Evolutionary conservation across 2,329 filamentous ascomycete genomes (phyloP), one percentile per base, ranked within the genome.

Genomic region (Chrysoporthe austroafricana): DNA sequence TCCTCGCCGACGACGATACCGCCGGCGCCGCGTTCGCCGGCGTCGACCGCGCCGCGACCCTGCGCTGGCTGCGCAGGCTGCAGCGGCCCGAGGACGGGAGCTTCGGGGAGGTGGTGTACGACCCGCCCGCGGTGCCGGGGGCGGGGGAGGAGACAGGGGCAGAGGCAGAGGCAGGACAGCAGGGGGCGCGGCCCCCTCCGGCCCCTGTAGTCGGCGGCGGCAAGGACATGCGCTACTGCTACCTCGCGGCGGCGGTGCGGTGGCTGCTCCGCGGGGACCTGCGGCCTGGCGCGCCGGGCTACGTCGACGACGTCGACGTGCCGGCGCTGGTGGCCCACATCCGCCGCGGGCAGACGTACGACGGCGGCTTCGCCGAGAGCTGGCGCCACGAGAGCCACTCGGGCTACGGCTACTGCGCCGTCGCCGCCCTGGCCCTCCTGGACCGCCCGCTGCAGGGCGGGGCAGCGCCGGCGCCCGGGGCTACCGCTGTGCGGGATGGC

Each of bases 401-500:
- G 72, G 96, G 96, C 26, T 95, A 97, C 77, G 94, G 93, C 11
- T 97, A 94, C 81, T 97, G 94, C 78, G 94, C 91, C 8, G 86
- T 97, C 64, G 89, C 88, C 13, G 91, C 93, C 4, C 82, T 98
- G 5, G 86, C 88, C 1, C 87, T 97, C 62, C 83, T 97, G n/a
- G 87, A 88, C 69, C 86, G 88, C 13, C 83, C 91, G 1, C 79
- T 82, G 1, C 76, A 81, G 64, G 74, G 74, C 62, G 71, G 73
- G 3, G 70, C 21, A 34, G 16, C 13, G 7, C 13, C 34, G 36
- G n/a, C n/a, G 18, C 1, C 4, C 16, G n/a, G 4, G 34, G 21
- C n/a, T 9, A 21, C 36, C 1, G 3, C 81, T 62, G 69, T 81
- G 21, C 69, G 78, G 21, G 79, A 82, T 4, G 77, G 80, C 54